phyloP scores from a whole-genome alignment of 2,329 filamentous ascomycete species.

The Xylariaceae sp. region DNA sequence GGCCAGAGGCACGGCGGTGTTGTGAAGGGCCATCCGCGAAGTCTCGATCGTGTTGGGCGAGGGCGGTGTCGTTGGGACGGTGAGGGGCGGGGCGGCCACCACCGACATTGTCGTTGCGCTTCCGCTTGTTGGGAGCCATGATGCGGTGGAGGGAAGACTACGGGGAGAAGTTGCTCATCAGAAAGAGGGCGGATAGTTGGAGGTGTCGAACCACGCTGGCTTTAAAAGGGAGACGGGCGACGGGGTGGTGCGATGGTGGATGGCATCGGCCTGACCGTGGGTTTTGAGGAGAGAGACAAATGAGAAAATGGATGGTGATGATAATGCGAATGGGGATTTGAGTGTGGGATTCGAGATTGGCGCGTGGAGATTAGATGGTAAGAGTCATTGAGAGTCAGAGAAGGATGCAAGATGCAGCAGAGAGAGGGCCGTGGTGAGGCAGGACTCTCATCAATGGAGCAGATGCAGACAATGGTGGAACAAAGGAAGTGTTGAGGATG shows the following conservation, averaged over 20 bases:
- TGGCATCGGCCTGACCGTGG: constrained; percentile 21
- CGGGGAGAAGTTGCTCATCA: constrained; percentile 25
- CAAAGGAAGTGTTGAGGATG: too few relatives aligned
- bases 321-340: too few relatives aligned
- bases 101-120: constrained; percentile 53
- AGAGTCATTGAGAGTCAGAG: too few relatives aligned
- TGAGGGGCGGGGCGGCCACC: constrained; percentile 59
- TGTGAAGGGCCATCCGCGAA: constrained; percentile 37
- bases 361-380: too few relatives aligned
- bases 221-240: constrained; percentile 15
- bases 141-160: constrained; percentile 21
- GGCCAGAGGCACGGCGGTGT: constrained; percentile 40
- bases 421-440: too few relatives aligned
- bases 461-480: too few relatives aligned
- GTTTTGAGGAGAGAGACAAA: constrained; percentile 3
- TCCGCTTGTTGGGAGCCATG: constrained; percentile 58
- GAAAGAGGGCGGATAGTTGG: constrained; percentile 2
- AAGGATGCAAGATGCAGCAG: too few relatives aligned
- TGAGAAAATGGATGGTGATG: too few relatives aligned
- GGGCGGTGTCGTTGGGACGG: constrained; percentile 54
- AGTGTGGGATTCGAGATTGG: too few relatives aligned
- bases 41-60: constrained; percentile 59
- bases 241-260: constrained; percentile 10
- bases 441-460: too few relatives aligned
- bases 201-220: constrained; percentile 17